These are phyloP conservation scores for Backusella westeae DNA, from an alignment of 192 early-diverging fungal species.

Conservation along the genomic window DNA sequence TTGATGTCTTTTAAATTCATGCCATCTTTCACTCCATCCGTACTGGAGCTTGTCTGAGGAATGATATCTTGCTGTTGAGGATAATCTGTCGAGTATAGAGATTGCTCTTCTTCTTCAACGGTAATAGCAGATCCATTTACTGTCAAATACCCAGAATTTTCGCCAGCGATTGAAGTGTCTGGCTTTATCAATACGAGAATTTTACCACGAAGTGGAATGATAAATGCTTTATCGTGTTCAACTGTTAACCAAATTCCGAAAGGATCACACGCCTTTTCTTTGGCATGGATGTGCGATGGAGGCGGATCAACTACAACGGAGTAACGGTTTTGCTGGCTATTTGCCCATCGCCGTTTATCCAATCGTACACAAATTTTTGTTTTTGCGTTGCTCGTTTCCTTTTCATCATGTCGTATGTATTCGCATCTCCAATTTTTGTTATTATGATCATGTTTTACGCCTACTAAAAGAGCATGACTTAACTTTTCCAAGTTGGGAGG, in stretches of 20 bases:
- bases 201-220: conserved; percentile 43
- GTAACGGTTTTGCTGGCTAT: conserved; percentile 25
- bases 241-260: conserved; percentile 42
- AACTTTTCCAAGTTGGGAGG: conserved; percentile 25
- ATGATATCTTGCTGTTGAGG: background rate
- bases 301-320: conserved; percentile 48
- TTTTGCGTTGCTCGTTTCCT: background rate
- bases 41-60: background rate
- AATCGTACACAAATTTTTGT: conserved; percentile 30
- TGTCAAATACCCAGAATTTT: background rate
- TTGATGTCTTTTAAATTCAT: background rate
- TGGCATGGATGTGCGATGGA: conserved; percentile 37
- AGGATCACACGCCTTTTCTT: conserved; percentile 35
- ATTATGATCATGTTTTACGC: conserved; percentile 20
- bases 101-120: conserved; percentile 20
- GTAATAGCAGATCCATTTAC: conserved; percentile 33
- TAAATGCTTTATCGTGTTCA: conserved; percentile 41
- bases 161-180: background rate
- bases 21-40: background rate
- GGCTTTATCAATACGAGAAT: conserved; percentile 44
- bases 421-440: conserved; percentile 32
- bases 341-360: conserved; percentile 34
- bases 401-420: conserved; percentile 12
- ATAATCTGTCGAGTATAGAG: background rate
- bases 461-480: conserved; percentile 5